Conservation (phyloP, 176 grass and related monocot genomes). For the Bonia amplexicaulis region DNA sequence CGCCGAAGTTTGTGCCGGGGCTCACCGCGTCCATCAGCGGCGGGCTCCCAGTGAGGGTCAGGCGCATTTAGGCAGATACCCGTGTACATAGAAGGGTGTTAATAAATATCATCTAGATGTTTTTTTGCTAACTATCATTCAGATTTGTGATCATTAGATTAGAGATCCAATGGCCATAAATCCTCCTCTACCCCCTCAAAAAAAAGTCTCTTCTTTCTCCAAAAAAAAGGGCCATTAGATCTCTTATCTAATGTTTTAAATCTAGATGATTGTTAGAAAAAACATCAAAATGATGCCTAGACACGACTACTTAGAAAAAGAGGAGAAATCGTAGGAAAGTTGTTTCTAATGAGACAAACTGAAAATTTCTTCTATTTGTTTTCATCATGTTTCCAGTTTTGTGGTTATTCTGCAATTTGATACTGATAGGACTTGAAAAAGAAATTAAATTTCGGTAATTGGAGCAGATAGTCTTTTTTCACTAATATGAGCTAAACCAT, state of each 20-base stretch:
- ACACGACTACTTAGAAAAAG: too few relatives aligned
- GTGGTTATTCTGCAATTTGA: background rate
- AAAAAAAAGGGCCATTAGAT: too few relatives aligned
- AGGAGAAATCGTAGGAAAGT: background rate
- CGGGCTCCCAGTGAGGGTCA: constrained; percentile 55
- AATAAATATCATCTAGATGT: too few relatives aligned
- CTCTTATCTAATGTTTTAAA: too few relatives aligned
- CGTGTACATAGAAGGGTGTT: constrained; percentile 42
- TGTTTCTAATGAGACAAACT: background rate
- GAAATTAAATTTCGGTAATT: background rate
- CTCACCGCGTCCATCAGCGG: constrained; percentile 62
- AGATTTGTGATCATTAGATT: too few relatives aligned
- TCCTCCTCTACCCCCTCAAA: too few relatives aligned
- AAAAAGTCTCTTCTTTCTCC: too few relatives aligned
- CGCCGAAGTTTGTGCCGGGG: constrained; percentile 51
- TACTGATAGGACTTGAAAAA: background rate
- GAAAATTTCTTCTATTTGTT: background rate
- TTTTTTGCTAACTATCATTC: too few relatives aligned
- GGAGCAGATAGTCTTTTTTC: background rate
- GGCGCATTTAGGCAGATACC: background rate
- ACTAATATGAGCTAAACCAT: background rate
- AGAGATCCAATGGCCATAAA: too few relatives aligned
- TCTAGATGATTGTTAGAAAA: too few relatives aligned
- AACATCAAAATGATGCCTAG: too few relatives aligned
- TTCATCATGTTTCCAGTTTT: background rate